A percentile compares a stretch with the other conserved stretches of the same genome.
phyloP scores from a whole-genome alignment of 2,329 filamentous ascomycete genomes.

The Fusarium nurragi region DNA sequence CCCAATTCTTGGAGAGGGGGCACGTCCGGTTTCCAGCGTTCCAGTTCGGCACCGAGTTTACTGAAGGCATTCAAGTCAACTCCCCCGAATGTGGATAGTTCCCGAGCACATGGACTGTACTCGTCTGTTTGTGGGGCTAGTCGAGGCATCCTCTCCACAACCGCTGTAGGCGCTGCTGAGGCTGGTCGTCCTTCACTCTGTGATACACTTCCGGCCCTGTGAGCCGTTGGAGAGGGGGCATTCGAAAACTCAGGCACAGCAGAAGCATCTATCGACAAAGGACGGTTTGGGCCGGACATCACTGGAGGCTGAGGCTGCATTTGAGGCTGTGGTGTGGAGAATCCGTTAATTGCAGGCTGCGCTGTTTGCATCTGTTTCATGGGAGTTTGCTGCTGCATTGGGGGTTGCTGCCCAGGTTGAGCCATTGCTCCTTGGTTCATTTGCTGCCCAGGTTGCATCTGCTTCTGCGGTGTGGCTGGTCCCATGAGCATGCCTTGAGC shows the following conservation, averaged over 20 bases:
- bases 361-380: constrained; percentile 57
- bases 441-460: constrained; percentile 49
- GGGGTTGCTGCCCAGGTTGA: constrained; percentile 44
- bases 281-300: constrained; percentile 56
- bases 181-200: constrained; percentile 48
- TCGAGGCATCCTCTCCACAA: constrained; percentile 49
- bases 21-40: constrained; percentile 75
- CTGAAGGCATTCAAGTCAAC: constrained; percentile 73
- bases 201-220: constrained; percentile 54
- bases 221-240: constrained; percentile 57
- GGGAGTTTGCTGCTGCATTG: constrained; percentile 49
- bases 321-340: constrained; percentile 48
- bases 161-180: constrained; percentile 27
- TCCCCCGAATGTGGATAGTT: constrained; percentile 73
- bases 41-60: constrained; percentile 72
- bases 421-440: constrained; percentile 51
- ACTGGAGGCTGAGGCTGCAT: constrained; percentile 35
- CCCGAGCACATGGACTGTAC: constrained; percentile 65
- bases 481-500: constrained; percentile 45
- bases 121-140: constrained; percentile 59
- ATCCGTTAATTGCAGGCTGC: constrained; percentile 51
- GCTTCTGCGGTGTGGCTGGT: constrained; percentile 47
- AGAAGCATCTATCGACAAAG: constrained; percentile 58
- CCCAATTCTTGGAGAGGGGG: constrained; percentile 82
- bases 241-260: constrained; percentile 52